A percentile compares a stretch with the other conserved stretches of the same genome.
Conservation (phyloP, 2,329 filamentous ascomycete species). For the Colletotrichum spinosum region DNA sequence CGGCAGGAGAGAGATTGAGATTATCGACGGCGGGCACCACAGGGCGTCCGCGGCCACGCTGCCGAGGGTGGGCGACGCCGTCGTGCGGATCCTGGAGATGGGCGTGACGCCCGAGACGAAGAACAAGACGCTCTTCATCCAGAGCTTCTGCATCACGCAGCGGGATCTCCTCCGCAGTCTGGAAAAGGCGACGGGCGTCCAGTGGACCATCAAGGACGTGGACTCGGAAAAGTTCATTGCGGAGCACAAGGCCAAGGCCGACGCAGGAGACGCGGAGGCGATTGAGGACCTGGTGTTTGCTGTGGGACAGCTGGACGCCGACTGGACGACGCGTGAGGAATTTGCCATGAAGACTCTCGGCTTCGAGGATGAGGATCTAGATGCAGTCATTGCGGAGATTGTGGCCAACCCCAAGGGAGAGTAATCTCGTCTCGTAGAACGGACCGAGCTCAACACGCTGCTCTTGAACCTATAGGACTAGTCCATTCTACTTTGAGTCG, state of each 20-base stretch:
- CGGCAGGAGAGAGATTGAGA: constrained; percentile 43
- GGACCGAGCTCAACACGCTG: no score
- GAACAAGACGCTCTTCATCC: constrained; percentile 51
- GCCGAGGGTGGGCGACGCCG: constrained; percentile 46
- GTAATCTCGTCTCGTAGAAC: background rate
- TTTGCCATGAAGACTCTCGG: constrained; percentile 62
- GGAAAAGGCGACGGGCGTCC: constrained; percentile 46
- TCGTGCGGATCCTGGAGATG: constrained; percentile 46
- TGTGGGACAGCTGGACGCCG: constrained; percentile 58
- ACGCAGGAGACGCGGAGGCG: constrained; percentile 51
- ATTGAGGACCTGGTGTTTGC: constrained; percentile 63
- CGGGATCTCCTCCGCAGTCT: constrained; percentile 48
- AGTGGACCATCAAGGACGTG: constrained; percentile 46
- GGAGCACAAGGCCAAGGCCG: constrained; percentile 50
- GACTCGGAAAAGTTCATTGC: constrained; percentile 55
- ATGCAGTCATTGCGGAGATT: constrained; percentile 52
- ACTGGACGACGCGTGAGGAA: constrained; percentile 58
- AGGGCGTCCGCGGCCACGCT: constrained; percentile 51
- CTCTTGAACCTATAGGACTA: no score
- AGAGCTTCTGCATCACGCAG: constrained; percentile 55
- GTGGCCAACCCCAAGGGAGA: constrained; percentile 41
- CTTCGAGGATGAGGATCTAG: constrained; percentile 59
- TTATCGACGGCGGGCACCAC: constrained; percentile 48
- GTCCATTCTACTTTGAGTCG: background rate
- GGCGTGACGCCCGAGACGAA: constrained; percentile 42